Percentiles rank a stretch among this genome's conserved stretches.
These are phyloP conservation scores for Pholiota conissans DNA, from an alignment of 768 basidiomycete species.

Conservation along the genomic window DNA sequence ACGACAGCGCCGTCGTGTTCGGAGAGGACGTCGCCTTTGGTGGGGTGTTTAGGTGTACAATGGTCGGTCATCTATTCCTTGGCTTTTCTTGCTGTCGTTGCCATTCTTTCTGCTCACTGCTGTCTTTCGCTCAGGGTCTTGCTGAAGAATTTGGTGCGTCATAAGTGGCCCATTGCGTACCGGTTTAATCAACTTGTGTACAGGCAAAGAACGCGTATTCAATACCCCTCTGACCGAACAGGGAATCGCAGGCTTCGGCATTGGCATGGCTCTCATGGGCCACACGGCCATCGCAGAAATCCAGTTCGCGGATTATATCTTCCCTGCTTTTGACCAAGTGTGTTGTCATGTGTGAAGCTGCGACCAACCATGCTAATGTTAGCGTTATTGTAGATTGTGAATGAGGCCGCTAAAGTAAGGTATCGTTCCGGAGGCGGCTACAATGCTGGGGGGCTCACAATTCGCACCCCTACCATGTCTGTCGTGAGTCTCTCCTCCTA, in stretches of 20 bases:
- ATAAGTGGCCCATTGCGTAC: neutral
- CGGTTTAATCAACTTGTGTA: neutral
- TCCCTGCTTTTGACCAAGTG: conserved; percentile 93
- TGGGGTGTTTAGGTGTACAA: conserved; percentile 92
- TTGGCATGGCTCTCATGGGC: conserved; percentile 90
- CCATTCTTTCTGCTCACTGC: neutral
- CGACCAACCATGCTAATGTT: conserved; percentile 1
- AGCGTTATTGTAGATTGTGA: conserved; percentile 67
- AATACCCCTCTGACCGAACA: conserved; percentile 93
- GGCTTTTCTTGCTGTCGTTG: neutral
- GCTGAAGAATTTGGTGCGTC: conserved; percentile 85
- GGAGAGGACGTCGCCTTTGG: conserved; percentile 93
- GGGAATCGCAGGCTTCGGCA: conserved; percentile 93
- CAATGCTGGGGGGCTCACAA: conserved; percentile 80
- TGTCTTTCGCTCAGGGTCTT: conserved; percentile 59
- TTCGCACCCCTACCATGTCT: conserved; percentile 86
- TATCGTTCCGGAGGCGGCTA: conserved; percentile 87
- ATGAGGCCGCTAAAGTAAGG: conserved; percentile 91
- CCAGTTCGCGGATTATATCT: conserved; percentile 90
- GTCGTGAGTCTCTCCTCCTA: conserved; percentile 51
- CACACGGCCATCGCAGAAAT: conserved; percentile 95
- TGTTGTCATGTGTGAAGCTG: conserved; percentile 1
- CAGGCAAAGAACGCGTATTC: conserved; percentile 90
- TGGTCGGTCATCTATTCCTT: conserved; percentile 44
- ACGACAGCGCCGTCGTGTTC: conserved; percentile 87